Conservation (phyloP, 305 asterid genomes). For the Fraxinus baroniana region DNA sequence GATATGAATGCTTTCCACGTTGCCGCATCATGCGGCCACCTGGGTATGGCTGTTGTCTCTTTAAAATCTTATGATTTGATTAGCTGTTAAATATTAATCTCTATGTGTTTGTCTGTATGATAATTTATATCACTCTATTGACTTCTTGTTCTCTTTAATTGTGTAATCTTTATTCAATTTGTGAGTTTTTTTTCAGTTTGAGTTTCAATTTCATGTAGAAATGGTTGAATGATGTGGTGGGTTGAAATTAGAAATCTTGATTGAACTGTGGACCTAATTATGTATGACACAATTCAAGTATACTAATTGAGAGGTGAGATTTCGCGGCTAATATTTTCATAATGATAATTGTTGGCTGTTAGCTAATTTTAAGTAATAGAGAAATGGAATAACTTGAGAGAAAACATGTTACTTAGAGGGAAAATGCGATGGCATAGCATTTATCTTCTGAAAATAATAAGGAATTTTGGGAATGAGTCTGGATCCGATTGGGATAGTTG, state of each 20-base stretch:
- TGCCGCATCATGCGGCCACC: constrained; percentile 79
- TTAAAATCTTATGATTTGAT: not conserved
- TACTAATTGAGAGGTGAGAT: not conserved
- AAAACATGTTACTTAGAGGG: not conserved
- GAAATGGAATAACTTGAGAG: not conserved
- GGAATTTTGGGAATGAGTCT: not conserved
- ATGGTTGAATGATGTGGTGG: constrained; percentile 10
- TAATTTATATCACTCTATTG: not conserved
- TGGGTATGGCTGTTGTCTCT: constrained; percentile 41
- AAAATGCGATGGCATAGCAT: not conserved
- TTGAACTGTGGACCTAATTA: not conserved
- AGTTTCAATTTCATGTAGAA: not conserved
- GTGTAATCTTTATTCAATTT: not conserved
- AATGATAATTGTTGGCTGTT: not conserved
- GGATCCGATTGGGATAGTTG: not conserved
- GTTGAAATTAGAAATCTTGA: constrained; percentile 2
- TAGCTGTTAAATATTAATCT: not conserved
- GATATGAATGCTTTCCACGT: constrained; percentile 82
- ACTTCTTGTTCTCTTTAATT: not conserved
- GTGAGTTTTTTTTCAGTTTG: constrained; percentile 1
- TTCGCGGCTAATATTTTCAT: not conserved
- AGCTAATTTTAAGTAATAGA: not conserved
- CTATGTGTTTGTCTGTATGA: not conserved
- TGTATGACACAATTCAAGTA: not conserved
- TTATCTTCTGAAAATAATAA: not conserved